Evolutionary conservation across 345 rosid species (phyloP).

Genomic region (Citrus glauca): DNA sequence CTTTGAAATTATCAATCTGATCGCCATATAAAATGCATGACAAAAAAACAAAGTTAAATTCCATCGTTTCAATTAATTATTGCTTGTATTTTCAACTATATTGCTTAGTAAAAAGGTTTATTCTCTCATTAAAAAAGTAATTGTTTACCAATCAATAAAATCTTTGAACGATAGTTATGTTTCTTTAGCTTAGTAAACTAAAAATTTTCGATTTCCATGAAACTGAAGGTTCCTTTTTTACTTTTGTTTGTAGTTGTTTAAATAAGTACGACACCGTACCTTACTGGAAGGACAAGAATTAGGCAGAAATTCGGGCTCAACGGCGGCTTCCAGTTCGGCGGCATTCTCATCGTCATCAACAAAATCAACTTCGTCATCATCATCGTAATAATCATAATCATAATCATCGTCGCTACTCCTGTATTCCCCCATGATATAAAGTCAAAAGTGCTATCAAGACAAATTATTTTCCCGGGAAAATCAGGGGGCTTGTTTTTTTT

Average conservation of each 20-base stretch:
- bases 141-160: background rate
- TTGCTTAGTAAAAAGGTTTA: too few species aligned
- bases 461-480: background rate
- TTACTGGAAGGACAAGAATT: background rate
- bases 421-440: background rate
- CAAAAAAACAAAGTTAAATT: background rate
- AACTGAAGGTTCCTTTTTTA: background rate
- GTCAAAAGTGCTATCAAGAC: background rate
- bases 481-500: background rate
- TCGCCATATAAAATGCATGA: background rate
- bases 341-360: background rate
- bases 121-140: too few species aligned
- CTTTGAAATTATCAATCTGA: background rate
- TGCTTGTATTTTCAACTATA: too few species aligned
- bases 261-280: background rate
- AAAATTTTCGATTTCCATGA: background rate
- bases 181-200: background rate
- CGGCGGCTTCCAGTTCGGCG: background rate
- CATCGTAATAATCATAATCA: background rate
- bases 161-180: background rate
- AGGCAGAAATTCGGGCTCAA: background rate
- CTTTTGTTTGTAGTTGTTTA: background rate
- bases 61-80: background rate
- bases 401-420: constrained; percentile 1
- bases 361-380: background rate